Base-by-base conservation (phyloP, 164 flowering plant species). In the Aristolochia fimbriata region DNA sequence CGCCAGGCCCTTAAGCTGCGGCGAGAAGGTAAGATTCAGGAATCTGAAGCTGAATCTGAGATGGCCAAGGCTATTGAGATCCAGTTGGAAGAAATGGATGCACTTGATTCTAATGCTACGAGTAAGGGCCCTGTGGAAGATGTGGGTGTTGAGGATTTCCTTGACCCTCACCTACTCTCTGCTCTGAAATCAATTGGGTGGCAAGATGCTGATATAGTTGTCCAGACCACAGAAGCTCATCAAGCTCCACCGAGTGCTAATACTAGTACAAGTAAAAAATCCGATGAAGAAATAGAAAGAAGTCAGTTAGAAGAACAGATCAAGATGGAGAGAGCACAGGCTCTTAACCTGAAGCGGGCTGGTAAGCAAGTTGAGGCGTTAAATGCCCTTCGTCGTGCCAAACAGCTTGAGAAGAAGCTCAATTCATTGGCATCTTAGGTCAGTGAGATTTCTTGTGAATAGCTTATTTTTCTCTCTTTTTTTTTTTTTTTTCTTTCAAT, bases 301-400 rank as follows among this genome's bases (percentile, higher is more conserved):
- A 37, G 31, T 51, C 79, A 82, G 47, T 58, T 93, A 64, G 88
- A 80, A 63, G 94, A 83, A 60, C 73, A 64, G 56, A 87, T 93
- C 51, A 90, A 84, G 74, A 85, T 84, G 2, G 98, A 93, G 79
- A 93, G 83, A 75, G 65, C 82, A 4, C 84, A 83, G 69, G 98
- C 98, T 0, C 70, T 89, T 17, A 78, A 68, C 57, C 74, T 89
- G 70, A 93, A 90, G 71, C 89, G 92, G 20, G 66, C 85, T 4
- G 98, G 98, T 47, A 84, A 83, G 71, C 86, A 83, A 73, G 76
- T 83, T 1, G 98, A 90, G 77, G 98, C 98, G 24, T 68, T 93
- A 75, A 89, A 86, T 63, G 87, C 92, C 13, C 86, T 93, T 56
- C 76, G 96, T 13, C 78, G 74, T 50, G 89, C 96, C 25, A 93